Evolutionary conservation across 1,284 basidiomycete genomes (phyloP).

Genomic region (Trametes sp.): DNA sequence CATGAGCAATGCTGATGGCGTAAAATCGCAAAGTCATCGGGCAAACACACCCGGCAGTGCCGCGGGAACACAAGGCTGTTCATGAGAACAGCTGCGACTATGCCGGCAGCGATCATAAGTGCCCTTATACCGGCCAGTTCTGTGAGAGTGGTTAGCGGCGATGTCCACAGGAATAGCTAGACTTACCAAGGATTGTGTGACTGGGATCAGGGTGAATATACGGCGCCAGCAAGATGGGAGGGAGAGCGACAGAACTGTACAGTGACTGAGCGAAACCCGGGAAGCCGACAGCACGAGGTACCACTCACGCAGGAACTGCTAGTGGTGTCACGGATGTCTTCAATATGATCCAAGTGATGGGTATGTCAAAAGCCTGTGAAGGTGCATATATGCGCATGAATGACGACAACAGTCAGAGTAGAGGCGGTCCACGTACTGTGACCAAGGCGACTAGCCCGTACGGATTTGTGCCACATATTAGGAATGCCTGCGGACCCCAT

Average conservation of each 20-base stretch:
- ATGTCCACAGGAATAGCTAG: neutral
- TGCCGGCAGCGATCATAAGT: slow-evolving; percentile 53
- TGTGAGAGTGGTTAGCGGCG: slow-evolving; percentile 30
- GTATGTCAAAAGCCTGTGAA: slow-evolving; percentile 51
- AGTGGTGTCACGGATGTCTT: slow-evolving; percentile 50
- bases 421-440: slow-evolving; percentile 43
- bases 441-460: slow-evolving; percentile 53
- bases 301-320: slow-evolving; percentile 54
- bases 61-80: slow-evolving; percentile 57
- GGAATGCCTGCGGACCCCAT: slow-evolving; percentile 44
- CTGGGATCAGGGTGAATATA: slow-evolving; percentile 44
- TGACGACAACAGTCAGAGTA: neutral
- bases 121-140: slow-evolving; percentile 51
- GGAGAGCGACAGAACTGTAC: slow-evolving; percentile 52
- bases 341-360: slow-evolving; percentile 55
- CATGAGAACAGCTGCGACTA: slow-evolving; percentile 53
- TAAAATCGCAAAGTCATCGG: neutral
- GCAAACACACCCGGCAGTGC: slow-evolving; percentile 51
- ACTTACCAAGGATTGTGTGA: slow-evolving; percentile 45
- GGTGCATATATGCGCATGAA: slow-evolving; percentile 1
- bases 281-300: neutral
- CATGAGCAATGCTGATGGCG: slow-evolving; percentile 10
- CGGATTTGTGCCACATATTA: slow-evolving; percentile 52
- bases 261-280: slow-evolving; percentile 3
- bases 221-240: slow-evolving; percentile 51